Conservation (phyloP, 352 stramenopile genomes). For the Thalassiosira hispida region DNA sequence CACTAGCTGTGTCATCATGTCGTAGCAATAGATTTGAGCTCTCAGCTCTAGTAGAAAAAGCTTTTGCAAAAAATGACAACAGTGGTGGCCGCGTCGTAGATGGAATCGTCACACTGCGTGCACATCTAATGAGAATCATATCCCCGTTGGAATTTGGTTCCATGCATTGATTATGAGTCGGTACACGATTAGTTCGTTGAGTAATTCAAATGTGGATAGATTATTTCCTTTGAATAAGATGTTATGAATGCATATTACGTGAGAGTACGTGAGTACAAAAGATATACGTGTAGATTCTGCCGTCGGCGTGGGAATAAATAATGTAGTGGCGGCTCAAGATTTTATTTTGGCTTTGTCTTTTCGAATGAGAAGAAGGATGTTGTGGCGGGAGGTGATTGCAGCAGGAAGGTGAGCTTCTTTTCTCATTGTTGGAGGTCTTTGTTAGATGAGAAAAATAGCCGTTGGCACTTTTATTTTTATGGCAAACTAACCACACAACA, state of each 20-base stretch:
- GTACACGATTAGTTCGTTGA: conserved; percentile 49
- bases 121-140: conserved; percentile 39
- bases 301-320: no score
- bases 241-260: conserved; percentile 56
- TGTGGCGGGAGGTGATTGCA: no score
- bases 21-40: conserved; percentile 15
- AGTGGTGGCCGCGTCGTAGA: neutral
- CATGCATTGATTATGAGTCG: conserved; percentile 63
- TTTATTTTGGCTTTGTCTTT: no score
- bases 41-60: neutral
- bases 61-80: neutral
- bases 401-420: no score
- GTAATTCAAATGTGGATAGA: conserved; percentile 32
- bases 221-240: conserved; percentile 57
- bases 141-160: conserved; percentile 61
- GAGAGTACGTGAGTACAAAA: no score
- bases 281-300: no score
- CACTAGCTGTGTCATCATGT: conserved; percentile 23
- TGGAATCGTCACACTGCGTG: conserved; percentile 32
- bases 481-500: no score
- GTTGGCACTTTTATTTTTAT: no score
- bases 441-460: no score
- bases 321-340: no score
- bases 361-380: no score
- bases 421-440: no score